These are phyloP conservation scores for Sugiyamaella novakii DNA, from an alignment of 1,139 yeast species.

Conservation along the genomic window DNA sequence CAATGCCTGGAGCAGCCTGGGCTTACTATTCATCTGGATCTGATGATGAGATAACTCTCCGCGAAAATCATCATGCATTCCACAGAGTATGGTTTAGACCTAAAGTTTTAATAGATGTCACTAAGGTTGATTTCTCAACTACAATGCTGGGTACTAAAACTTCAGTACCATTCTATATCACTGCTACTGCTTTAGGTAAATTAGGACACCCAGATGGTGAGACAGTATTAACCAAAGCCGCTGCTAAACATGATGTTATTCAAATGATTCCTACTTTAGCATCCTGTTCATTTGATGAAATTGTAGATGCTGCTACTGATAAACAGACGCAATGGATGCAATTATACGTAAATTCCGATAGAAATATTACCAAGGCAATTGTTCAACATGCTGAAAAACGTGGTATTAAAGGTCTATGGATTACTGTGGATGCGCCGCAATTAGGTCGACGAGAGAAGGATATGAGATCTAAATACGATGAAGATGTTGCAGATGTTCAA, in stretches of 20 bases:
- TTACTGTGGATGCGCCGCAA: conserved; percentile 94
- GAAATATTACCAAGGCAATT: conserved; percentile 59
- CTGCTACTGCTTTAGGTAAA: conserved; percentile 60
- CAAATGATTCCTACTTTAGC: conserved; percentile 63
- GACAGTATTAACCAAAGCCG: conserved; percentile 52
- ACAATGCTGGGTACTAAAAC: conserved; percentile 53
- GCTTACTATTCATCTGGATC: conserved; percentile 90
- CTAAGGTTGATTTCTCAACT: conserved; percentile 55
- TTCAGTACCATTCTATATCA: conserved; percentile 55
- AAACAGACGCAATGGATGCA: conserved; percentile 84
- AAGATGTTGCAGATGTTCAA: conserved; percentile 55
- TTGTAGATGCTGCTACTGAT: conserved; percentile 52
- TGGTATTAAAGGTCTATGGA: conserved; percentile 77
- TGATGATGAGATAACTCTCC: conserved; percentile 85
- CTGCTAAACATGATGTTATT: conserved; percentile 50
- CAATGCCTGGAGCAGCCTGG: conserved; percentile 80
- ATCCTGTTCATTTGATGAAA: conserved; percentile 58
- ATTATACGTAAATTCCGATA: conserved; percentile 76
- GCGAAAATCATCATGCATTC: conserved; percentile 88
- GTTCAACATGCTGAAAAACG: conserved; percentile 72
- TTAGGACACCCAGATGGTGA: conserved; percentile 63
- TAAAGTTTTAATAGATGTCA: conserved; percentile 71
- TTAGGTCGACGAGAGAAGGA: conserved; percentile 85
- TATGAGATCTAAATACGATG: conserved; percentile 62
- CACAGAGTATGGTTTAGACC: conserved; percentile 88